phyloP scores from a whole-genome alignment of 140 eudicot species.

The Eryngium alpinum region DNA sequence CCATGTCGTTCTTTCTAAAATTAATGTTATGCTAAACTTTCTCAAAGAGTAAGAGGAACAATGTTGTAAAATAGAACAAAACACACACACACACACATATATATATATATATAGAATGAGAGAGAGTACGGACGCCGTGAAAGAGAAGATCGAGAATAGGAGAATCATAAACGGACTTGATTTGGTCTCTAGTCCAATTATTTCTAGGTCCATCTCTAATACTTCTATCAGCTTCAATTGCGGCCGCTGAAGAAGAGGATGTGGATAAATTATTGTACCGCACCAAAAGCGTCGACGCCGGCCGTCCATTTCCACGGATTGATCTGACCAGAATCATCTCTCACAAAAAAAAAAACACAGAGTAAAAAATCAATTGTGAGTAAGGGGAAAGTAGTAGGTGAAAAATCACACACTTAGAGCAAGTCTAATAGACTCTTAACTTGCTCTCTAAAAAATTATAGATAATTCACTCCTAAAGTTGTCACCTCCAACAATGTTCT shows the following conservation, averaged over 20 bases:
- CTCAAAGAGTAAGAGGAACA: too few species aligned
- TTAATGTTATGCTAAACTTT: too few species aligned
- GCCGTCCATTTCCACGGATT: conserved; percentile 23
- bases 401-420: too few species aligned
- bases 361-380: too few species aligned
- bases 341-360: neutral
- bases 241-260: conserved; percentile 55
- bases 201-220: conserved; percentile 64
- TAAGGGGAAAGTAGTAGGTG: too few species aligned
- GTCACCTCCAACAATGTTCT: too few species aligned
- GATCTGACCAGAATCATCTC: conserved; percentile 38
- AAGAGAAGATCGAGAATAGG: conserved; percentile 96
- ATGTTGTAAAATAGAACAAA: neutral
- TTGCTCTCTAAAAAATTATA: too few species aligned
- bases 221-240: conserved; percentile 66
- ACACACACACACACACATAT: too few species aligned
- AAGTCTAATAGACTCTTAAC: too few species aligned
- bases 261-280: conserved; percentile 24
- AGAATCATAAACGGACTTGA: conserved; percentile 74
- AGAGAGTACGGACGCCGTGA: conserved; percentile 51
- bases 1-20: neutral
- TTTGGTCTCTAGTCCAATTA: conserved; percentile 54
- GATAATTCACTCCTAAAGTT: too few species aligned
- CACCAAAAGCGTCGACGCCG: conserved; percentile 19
- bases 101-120: neutral